Percentiles rank a stretch among this genome's conserved stretches.
These are phyloP conservation scores for Glycine tomentella DNA, from an alignment of 306 rosid genomes.

Conservation along the genomic window DNA sequence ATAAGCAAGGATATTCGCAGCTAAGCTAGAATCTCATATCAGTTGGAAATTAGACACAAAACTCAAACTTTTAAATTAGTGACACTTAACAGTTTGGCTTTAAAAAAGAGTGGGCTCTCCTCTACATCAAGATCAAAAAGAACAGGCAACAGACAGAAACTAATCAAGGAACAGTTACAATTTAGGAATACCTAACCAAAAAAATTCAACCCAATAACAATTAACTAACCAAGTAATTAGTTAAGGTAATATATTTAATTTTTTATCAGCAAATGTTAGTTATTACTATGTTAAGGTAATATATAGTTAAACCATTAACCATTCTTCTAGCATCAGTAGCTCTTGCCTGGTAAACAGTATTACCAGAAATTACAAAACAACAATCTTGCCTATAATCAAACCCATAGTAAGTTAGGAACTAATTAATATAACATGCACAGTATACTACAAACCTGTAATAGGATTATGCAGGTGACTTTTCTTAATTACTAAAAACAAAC, in stretches of 20 bases:
- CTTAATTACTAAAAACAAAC: too few relatives aligned
- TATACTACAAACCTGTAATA: too few relatives aligned
- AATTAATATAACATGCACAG: too few relatives aligned
- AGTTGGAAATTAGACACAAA: conserved; percentile 20
- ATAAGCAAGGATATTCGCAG: conserved; percentile 4
- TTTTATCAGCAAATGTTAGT: too few relatives aligned
- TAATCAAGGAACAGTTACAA: conserved; percentile 7
- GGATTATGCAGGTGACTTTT: too few relatives aligned
- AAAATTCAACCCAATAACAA: neutral
- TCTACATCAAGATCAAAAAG: conserved; percentile 11
- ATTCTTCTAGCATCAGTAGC: neutral
- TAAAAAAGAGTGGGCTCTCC: conserved; percentile 3
- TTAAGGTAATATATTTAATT: too few relatives aligned
- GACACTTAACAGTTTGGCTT: conserved; percentile 25
- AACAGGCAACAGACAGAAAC: neutral
- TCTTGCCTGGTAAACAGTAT: neutral
- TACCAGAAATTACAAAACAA: neutral
- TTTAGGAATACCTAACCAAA: neutral
- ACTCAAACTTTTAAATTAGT: conserved; percentile 14
- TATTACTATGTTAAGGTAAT: neutral
- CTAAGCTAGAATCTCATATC: neutral
- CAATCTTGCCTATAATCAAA: conserved; percentile 14
- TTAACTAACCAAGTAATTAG: neutral
- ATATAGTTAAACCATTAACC: neutral
- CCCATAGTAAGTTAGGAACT: neutral